phyloP scores from a whole-genome alignment of 208 protist species.

The Leptomonas pyrrhocoris region DNA sequence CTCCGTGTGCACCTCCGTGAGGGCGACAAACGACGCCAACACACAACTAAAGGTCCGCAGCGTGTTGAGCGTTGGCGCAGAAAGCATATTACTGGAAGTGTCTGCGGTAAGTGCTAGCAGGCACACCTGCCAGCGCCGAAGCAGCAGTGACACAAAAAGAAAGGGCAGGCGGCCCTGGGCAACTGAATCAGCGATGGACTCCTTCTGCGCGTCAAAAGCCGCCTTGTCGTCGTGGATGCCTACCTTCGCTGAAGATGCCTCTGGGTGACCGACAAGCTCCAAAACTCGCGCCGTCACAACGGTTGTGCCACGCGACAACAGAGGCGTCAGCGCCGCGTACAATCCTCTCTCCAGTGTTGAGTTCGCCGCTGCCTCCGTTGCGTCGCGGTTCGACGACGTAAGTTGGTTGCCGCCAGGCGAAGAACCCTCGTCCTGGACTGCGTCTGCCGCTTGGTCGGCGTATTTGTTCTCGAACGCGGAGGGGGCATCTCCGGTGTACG shows the following conservation, averaged over 20 bases:
- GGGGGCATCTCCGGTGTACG: neutral
- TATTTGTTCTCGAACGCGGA: neutral
- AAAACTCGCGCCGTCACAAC: conserved; percentile 23
- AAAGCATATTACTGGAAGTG: neutral
- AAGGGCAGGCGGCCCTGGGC: conserved; percentile 11
- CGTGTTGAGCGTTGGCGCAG: conserved; percentile 3
- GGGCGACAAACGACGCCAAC: conserved; percentile 15
- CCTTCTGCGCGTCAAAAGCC: neutral
- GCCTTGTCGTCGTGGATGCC: neutral
- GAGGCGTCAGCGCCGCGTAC: conserved; percentile 10
- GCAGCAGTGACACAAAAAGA: conserved; percentile 23
- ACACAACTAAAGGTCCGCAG: conserved; percentile 25
- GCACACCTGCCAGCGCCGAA: conserved; percentile 28
- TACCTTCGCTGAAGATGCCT: neutral
- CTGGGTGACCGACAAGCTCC: conserved; percentile 1
- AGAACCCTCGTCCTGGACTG: neutral
- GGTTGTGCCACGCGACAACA: conserved; percentile 13
- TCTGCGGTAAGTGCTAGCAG: neutral
- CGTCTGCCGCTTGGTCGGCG: too few species aligned
- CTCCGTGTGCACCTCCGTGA: conserved; percentile 18
- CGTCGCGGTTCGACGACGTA: conserved; percentile 9
- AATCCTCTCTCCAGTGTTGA: conserved; percentile 12
- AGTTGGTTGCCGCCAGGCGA: neutral
- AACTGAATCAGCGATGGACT: neutral
- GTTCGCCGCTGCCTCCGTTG: neutral